Percentiles rank a stretch among this genome's conserved stretches.
Evolutionary conservation across 306 rosid species (phyloP).

Genomic region (Fagus crenata): DNA sequence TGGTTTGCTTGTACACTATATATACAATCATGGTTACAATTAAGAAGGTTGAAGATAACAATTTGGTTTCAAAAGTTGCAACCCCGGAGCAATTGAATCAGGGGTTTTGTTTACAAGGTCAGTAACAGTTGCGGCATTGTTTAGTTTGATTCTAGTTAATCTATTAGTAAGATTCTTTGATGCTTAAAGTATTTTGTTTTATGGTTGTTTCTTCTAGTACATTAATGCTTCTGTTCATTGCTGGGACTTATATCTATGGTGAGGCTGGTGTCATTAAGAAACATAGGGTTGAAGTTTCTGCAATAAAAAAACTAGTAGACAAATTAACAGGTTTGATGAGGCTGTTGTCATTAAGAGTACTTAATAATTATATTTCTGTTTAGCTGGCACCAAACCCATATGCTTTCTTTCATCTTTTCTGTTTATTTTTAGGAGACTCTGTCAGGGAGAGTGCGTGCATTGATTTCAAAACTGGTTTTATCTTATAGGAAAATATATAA

Average conservation of each 20-base stretch:
- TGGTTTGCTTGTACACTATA: not conserved
- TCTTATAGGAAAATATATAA: not conserved
- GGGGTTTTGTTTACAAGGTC: not conserved
- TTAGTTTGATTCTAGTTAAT: not conserved
- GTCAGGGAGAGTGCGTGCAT: not conserved
- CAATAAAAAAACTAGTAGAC: not conserved
- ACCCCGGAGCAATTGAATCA: not conserved
- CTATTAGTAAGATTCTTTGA: not conserved
- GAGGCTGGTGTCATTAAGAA: not conserved
- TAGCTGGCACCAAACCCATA: not conserved
- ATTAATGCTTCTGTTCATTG: not conserved
- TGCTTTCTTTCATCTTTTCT: not conserved
- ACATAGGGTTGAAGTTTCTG: not conserved
- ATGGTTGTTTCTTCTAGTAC: not conserved
- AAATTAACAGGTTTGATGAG: not conserved
- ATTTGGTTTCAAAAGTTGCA: conserved; percentile 2
- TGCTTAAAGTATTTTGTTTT: not conserved
- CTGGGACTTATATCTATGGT: too few species aligned
- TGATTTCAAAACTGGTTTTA: not conserved
- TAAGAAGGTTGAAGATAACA: conserved; percentile 20
- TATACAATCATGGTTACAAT: conserved; percentile 24
- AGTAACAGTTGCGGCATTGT: not conserved
- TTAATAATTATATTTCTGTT: not conserved
- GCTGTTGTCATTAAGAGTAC: not conserved
- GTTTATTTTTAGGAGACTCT: not conserved